Conservation (phyloP, 306 rosid genomes). For the Quercus variabilis region DNA sequence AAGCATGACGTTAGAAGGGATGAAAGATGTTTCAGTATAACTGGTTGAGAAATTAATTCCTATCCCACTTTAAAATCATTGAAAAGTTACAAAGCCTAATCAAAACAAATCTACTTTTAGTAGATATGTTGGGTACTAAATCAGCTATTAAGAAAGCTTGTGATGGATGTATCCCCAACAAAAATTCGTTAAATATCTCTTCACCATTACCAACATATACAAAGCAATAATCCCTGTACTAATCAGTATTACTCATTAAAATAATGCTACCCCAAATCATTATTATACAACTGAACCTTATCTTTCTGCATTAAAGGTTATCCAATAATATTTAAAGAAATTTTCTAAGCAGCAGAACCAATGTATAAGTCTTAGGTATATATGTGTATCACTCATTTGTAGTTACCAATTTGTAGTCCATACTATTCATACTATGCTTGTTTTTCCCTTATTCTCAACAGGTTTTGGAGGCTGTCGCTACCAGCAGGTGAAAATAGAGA, state of each 20-base stretch:
- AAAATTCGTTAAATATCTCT: no score
- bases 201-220: no score
- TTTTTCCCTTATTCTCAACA: conserved; percentile 6
- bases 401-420: background rate
- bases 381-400: background rate
- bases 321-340: no score
- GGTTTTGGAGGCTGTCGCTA: conserved; percentile 94
- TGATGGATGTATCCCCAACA: background rate
- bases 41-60: background rate
- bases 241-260: background rate
- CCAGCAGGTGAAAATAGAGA: conserved; percentile 72
- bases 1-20: no score
- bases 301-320: background rate
- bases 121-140: background rate
- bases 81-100: background rate
- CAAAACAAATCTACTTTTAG: background rate
- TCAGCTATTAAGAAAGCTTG: background rate
- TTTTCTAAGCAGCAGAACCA: no score
- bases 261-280: background rate
- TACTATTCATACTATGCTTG: background rate
- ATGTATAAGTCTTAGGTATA: no score
- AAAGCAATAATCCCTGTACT: background rate
- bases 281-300: conserved; percentile 6
- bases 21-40: background rate
- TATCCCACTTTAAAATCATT: background rate